Conservation (phyloP, 1,139 yeast genomes). For the Taphrina populina region DNA sequence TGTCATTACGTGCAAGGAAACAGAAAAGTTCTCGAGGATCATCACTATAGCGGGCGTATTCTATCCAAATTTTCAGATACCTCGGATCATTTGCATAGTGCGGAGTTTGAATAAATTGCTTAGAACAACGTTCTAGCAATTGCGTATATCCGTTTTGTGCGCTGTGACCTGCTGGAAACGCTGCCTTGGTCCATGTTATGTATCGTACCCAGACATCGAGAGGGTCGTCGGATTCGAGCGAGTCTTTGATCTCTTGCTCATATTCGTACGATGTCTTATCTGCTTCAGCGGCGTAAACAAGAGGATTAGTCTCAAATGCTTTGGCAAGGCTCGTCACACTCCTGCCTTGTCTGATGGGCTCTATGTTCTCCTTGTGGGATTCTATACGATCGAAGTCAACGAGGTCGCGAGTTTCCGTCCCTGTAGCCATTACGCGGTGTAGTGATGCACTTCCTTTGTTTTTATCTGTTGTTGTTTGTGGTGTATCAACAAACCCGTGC, state of each 20-base stretch:
- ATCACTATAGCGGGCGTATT: constrained; percentile 67
- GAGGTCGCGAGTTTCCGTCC: neutral
- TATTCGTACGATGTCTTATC: constrained; percentile 41
- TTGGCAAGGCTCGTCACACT: constrained; percentile 61
- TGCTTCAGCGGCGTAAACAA: constrained; percentile 26
- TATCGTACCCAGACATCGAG: constrained; percentile 69
- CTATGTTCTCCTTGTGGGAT: constrained; percentile 75
- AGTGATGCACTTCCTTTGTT: neutral
- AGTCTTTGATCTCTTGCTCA: constrained; percentile 51
- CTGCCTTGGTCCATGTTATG: constrained; percentile 66
- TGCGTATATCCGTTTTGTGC: constrained; percentile 66
- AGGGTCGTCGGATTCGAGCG: constrained; percentile 77
- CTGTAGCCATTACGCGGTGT: neutral
- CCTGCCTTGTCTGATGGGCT: constrained; percentile 67
- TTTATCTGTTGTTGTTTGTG: neutral
- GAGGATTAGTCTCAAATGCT: constrained; percentile 46
- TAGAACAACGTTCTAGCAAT: constrained; percentile 70
- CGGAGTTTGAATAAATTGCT: constrained; percentile 61
- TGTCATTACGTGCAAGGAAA: constrained; percentile 69
- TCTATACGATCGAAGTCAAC: constrained; percentile 56
- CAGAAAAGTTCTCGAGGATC: constrained; percentile 70
- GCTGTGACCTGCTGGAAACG: constrained; percentile 66
- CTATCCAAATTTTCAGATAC: constrained; percentile 76
- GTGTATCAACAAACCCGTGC: neutral
- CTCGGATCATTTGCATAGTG: constrained; percentile 80